Base-by-base conservation (phyloP, 176 grass and related monocot species). In the Puya raimondii region DNA sequence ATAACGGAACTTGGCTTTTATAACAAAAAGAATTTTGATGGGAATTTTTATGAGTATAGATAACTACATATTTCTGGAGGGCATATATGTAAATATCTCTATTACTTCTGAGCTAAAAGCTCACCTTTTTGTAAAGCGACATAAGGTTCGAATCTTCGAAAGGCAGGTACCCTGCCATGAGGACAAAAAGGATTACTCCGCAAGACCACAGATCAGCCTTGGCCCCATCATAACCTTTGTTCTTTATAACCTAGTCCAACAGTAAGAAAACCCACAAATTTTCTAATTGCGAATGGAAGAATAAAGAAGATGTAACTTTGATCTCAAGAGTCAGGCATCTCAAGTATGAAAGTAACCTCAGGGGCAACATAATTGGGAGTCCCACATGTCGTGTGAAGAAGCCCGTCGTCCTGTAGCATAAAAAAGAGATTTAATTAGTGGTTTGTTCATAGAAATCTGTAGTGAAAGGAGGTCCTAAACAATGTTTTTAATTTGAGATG, bases 361-460 rank as follows among this genome's bases (percentile, higher is more conserved):
- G 89, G 94, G 42, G 94, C 94, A 73, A 99, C 94, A 80, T 99
- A 99, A 80, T 99, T 99, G 63, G 94, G 94, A 78, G 94, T 99
- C 74, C 94, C 94, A 49, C 94, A 99, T 33, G 94, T 86, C 23
- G 89, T 99, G 56, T 99, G 90, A 53, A 99, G 78, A 64, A 93
- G 70, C 10, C 94, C 94, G 80, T 99, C 94, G 82, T 93, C 87
- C 94, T 99, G 71, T 59, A 81, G 11, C 51, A 63, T 65, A 64
- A 63, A 70, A 66, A 80, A 67, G 33, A 42, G 33, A 42, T 42
- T 42, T 42, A 42, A 42, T 42, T 42, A 42, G 33, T 42, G 33
- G 33, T 42, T 42, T 7, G 33, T 59, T 59, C 56, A 61, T 61
- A 10, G 6, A 61, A 18, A 18, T n/a, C 1, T 61, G 15, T 9